phyloP scores from a whole-genome alignment of 176 grass and related monocot species.

The Rhipidocladum racemiflorum region DNA sequence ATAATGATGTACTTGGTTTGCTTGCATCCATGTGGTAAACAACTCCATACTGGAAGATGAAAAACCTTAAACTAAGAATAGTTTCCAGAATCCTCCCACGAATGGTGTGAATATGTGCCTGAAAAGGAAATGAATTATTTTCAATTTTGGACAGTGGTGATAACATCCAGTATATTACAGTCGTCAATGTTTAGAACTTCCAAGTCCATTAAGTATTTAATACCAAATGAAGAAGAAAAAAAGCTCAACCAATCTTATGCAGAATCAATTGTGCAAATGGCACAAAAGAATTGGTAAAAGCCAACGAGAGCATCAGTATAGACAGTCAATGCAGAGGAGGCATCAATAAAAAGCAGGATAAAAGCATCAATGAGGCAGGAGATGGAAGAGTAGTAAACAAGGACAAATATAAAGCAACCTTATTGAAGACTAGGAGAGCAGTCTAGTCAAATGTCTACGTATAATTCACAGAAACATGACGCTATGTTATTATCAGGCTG shows the following conservation, averaged over 20 bases:
- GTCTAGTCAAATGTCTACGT: neutral
- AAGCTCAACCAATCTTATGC: neutral
- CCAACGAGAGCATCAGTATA: neutral
- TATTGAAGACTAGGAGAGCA: neutral
- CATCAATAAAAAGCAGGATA: neutral
- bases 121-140: conserved; percentile 30
- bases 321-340: neutral
- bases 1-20: conserved; percentile 45
- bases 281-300: neutral
- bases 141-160: neutral
- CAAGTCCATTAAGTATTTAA: neutral
- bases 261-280: neutral
- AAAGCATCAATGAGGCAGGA: neutral
- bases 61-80: conserved; percentile 80
- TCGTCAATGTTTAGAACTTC: conserved; percentile 2
- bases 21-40: conserved; percentile 81
- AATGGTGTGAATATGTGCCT: conserved; percentile 82
- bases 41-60: conserved; percentile 90
- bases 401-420: neutral
- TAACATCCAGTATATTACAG: neutral
- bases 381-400: neutral
- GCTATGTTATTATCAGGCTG: neutral
- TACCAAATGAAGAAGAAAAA: neutral
- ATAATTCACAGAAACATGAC: neutral
- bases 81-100: conserved; percentile 85